These are phyloP conservation scores for Barnettozyma pratensis DNA, from an alignment of 805 yeast species.

Conservation along the genomic window DNA sequence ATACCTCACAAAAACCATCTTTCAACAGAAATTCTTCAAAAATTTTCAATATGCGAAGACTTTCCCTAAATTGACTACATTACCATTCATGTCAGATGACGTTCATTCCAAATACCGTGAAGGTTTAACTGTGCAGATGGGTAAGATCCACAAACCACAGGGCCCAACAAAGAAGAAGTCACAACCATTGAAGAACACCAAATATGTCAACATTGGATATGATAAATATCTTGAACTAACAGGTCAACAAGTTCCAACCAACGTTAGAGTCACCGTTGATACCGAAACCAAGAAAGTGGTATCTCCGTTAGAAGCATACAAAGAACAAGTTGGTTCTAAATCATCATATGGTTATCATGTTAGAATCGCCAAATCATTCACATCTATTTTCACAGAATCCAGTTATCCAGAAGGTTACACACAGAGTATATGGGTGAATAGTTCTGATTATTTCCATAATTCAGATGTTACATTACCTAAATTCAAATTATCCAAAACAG, in stretches of 20 bases:
- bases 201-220: conserved; percentile 73
- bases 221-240: conserved; percentile 51
- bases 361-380: conserved; percentile 56
- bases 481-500: conserved; percentile 13
- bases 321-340: conserved; percentile 52
- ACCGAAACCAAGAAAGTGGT: conserved; percentile 55
- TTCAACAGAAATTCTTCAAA: conserved; percentile 39
- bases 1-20: conserved; percentile 62
- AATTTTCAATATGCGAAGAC: conserved; percentile 60
- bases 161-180: conserved; percentile 37
- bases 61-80: conserved; percentile 64
- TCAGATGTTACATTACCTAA: conserved; percentile 22
- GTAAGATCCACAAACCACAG: conserved; percentile 28
- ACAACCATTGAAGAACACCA: conserved; percentile 51
- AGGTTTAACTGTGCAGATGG: conserved; percentile 47
- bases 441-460: conserved; percentile 57
- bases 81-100: conserved; percentile 63
- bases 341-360: conserved; percentile 71
- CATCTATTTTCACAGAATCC: conserved; percentile 66
- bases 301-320: conserved; percentile 65
- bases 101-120: conserved; percentile 47
- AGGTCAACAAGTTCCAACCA: conserved; percentile 61
- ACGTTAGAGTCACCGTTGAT: conserved; percentile 81
- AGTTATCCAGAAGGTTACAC: conserved; percentile 64
- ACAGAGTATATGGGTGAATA: conserved; percentile 55